Conservation (phyloP, 179 eudicot species). For the Amaranthus tricolor region DNA sequence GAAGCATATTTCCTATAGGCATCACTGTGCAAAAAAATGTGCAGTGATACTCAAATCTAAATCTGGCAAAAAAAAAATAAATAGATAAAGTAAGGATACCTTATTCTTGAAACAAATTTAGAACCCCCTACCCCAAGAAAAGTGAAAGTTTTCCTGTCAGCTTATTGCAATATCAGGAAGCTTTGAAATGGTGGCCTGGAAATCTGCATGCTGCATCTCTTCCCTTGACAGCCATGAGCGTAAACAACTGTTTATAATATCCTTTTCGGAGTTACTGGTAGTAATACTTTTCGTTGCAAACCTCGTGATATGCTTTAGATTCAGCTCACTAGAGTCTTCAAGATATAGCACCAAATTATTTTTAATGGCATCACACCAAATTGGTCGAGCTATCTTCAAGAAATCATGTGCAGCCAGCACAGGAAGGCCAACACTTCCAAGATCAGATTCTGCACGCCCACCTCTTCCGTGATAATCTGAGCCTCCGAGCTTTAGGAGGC, state of each 20-base stretch:
- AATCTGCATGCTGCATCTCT: slow-evolving; percentile 54
- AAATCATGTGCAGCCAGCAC: slow-evolving; percentile 62
- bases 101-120: too few species aligned
- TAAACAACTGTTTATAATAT: slow-evolving; percentile 50
- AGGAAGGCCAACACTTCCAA: slow-evolving; percentile 85
- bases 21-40: too few species aligned
- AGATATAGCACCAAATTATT: slow-evolving; percentile 49
- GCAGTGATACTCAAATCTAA: too few species aligned
- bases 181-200: slow-evolving; percentile 41
- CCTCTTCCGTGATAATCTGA: slow-evolving; percentile 93
- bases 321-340: slow-evolving; percentile 59
- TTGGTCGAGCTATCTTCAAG: slow-evolving; percentile 78
- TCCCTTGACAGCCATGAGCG: slow-evolving; percentile 68
- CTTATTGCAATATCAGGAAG: slow-evolving; percentile 27
- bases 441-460: slow-evolving; percentile 62
- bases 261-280: slow-evolving; percentile 32
- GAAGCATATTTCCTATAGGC: too few species aligned
- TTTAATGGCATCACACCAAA: slow-evolving; percentile 75
- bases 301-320: slow-evolving; percentile 56
- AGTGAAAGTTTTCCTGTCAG: slow-evolving; percentile 11
- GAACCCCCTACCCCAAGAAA: background rate
- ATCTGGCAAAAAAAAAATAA: too few species aligned
- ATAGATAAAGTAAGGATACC: too few species aligned
- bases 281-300: slow-evolving; percentile 36
- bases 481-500: slow-evolving; percentile 88